Evolutionary conservation across 2,329 filamentous ascomycete genomes (phyloP), one percentile per base, ranked within the genome.

Genomic region (Chaetomium globosum): DNA sequence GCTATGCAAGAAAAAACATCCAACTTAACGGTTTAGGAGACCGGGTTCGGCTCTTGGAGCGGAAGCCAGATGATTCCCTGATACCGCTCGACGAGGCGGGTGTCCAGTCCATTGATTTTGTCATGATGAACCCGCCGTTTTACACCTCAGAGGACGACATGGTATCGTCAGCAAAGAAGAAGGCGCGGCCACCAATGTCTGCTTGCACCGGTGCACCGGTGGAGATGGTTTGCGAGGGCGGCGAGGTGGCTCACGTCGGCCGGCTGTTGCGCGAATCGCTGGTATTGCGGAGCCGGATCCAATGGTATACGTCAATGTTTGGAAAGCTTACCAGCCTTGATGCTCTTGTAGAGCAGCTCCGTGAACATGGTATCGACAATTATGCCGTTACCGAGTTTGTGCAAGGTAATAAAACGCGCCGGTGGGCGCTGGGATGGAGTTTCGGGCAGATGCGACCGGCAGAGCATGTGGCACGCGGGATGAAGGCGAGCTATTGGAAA

Each of bases 111-210:
- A 81, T 96, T 52, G 89, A 94, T 74, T 97, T 98, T 75, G 87
- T 86, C 65, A 96, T 98, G 87, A 94, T 90, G 69, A 99, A 99
- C 71, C 95, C 95, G 0, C 95, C 95, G 0, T 99, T 99, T 78
- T 98, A 97, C 79, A 77, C 82, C n/a, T 93, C 91, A 0, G 79
- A 84, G 3, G 77, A 82, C 5, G 92, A 96, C 59, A 85, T 97
- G 77, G 70, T 83, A 3, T 78, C 80, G 4, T 89, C 89, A 1
- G 89, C 91, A 0, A 76, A 80, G 19, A 77, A 82, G 46, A 97
- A 97, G 75, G 77, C 82, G 3, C 82, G 83, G 0, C 87, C 87
- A 0, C 90, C 93, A 0, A 85, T 85, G 63, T 89, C 90, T 0
- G 87, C 89, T 57, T 87, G 87, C 73, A 96, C 93, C 0, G 95